Base-by-base conservation (phyloP, 2,329 filamentous ascomycete genomes). In the Drechslerella coelobrocha region DNA sequence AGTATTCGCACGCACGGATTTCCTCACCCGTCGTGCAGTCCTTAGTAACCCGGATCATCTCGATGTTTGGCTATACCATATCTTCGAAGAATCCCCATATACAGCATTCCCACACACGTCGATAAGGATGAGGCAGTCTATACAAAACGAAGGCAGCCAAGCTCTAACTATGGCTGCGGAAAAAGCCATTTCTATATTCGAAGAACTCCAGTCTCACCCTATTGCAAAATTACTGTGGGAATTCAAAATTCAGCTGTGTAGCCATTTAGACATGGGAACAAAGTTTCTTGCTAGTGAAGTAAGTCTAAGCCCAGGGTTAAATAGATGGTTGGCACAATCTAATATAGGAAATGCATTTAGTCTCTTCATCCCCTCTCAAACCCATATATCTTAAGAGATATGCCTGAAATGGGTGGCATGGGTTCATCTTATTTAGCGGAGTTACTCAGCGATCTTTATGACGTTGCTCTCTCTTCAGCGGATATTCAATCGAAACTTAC, bases 361-460 rank as follows among this genome's bases (percentile, higher is more conserved):
- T 51, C 66, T 21, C 24, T 63, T 0, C 66, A 71, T 29, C 34
- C 59, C 1, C 53, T 71, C 14, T 71, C 66, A 1, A 71, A 71
- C 29, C 17, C 41, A 12, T 54, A 71, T 29, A 50, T 71, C 7
- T 27, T 71, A 14, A 56, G 39, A 10, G 14, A 31, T 14, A 23
- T 6, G 17, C 47, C 37, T 34, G 26, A 12, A 2, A 19, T 10
- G 9, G 5, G 14, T 21, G 37, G 23, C 19, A 2, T 14, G 2
- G 26, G 47, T 27, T 61, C 65, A 24, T n/a, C 26, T 9, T n/a
- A 50, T 8, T 5, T 54, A 8, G 59, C 66, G 8, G 5, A 34
- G 10, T 31, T 60, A 2, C 48, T 71, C 12, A 59, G 53, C 19
- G 59, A 71, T 26, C 5, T 63, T 29, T 63, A 63, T 19, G 54